Evolutionary conservation across 106 monocot species (phyloP).

Genomic region (Acanthochlamys bracteata): DNA sequence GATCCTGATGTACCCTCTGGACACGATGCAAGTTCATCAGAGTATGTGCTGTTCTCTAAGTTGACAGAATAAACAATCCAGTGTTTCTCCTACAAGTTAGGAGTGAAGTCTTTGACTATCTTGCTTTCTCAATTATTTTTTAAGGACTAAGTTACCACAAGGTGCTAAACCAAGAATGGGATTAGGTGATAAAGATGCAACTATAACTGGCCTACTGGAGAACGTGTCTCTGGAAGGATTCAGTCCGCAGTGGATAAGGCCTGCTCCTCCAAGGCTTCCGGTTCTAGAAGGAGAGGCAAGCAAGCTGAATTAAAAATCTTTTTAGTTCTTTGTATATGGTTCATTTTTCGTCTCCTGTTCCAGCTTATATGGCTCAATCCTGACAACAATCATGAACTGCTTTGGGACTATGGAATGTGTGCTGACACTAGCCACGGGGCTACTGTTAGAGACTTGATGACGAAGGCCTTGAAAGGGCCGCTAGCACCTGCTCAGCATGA

Average conservation of each 20-base stretch:
- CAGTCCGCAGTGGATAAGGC: slow-evolving; percentile 82
- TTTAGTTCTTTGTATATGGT: background rate
- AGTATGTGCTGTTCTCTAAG: slow-evolving; percentile 26
- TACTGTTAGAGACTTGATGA: slow-evolving; percentile 75
- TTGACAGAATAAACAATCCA: background rate
- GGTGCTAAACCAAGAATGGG: slow-evolving; percentile 52
- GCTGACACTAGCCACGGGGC: slow-evolving; percentile 83
- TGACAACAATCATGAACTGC: slow-evolving; percentile 69
- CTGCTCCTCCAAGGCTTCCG: slow-evolving; percentile 72
- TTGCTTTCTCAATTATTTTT: background rate
- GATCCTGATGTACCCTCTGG: slow-evolving; percentile 53
- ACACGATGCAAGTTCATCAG: slow-evolving; percentile 30
- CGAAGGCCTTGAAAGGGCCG: slow-evolving; percentile 79
- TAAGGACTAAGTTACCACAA: slow-evolving; percentile 31
- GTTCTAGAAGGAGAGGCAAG: slow-evolving; percentile 84
- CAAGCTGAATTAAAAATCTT: background rate
- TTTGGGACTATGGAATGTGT: slow-evolving; percentile 98
- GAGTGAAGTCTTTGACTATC: background rate
- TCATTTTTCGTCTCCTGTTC: background rate
- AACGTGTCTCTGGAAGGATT: slow-evolving; percentile 51
- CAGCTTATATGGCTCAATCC: slow-evolving; percentile 73
- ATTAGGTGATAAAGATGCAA: slow-evolving; percentile 52
- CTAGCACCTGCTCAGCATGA: slow-evolving; percentile 84
- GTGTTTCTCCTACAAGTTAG: background rate
- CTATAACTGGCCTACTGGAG: slow-evolving; percentile 49